phyloP scores from a whole-genome alignment of 257 asterid genomes.

The Solanum sejunctum region DNA sequence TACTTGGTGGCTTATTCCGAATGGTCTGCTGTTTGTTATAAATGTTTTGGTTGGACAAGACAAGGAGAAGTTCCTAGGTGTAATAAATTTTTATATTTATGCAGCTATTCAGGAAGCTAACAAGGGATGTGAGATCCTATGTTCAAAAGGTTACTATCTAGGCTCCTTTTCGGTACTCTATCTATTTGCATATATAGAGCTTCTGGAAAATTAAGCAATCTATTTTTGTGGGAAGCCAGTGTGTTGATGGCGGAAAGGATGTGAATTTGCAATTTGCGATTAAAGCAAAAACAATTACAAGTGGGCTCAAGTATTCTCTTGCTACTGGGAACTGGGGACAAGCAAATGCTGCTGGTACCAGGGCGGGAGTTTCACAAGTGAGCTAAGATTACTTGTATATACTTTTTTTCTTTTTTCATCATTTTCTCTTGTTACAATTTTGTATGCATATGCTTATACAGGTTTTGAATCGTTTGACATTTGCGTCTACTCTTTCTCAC shows the following conservation, averaged over 20 bases:
- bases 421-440: background rate
- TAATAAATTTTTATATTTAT: background rate
- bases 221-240: conserved; percentile 29
- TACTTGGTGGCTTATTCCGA: conserved; percentile 92
- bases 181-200: background rate
- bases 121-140: conserved; percentile 86
- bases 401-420: background rate
- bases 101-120: conserved; percentile 92
- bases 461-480: conserved; percentile 97
- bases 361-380: conserved; percentile 99
- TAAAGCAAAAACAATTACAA: conserved; percentile 92
- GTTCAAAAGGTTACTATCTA: conserved; percentile 70
- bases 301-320: conserved; percentile 93
- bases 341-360: conserved; percentile 97
- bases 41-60: background rate
- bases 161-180: conserved; percentile 1
- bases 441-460: conserved; percentile 11
- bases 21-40: conserved; percentile 42
- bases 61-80: background rate
- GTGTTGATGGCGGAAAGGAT: conserved; percentile 95
- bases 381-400: background rate
- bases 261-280: conserved; percentile 96
- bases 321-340: conserved; percentile 99
- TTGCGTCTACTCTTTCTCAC: conserved; percentile 93
- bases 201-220: background rate